Evolutionary conservation across 1,139 yeast genomes (phyloP), one percentile per base, ranked within the genome.

Genomic region (Saccharomyces hybrid): DNA sequence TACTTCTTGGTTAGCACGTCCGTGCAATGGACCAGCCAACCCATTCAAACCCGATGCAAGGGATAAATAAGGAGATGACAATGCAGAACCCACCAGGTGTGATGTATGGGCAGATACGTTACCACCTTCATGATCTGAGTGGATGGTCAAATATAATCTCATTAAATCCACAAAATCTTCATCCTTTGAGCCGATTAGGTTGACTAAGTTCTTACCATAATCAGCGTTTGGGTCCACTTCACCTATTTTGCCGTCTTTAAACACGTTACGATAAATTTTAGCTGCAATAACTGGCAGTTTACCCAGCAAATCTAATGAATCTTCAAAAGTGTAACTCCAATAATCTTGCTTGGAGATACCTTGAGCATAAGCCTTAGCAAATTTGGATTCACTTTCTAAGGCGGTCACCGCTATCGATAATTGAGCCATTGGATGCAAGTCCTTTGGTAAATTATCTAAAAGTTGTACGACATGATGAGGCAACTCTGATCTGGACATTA

Each of bases 171-270:
- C 73, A 56, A 75, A 74, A 49, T 75, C 77, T 13, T 59, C 59
- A 57, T 67, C 68, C 32, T 61, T 57, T 75, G 77, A 86, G 68
- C 98, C 97, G 70, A 90, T 79, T 75, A 88, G 75, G 69, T 78
- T 75, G 63, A 97, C 88, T 73, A 89, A 84, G 80, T 91, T 91
- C 70, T 88, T 88, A 75, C 95, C 87, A 79, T 91, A 91, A 76
- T 93, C 98, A 67, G 88, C 83, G 65, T 80, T 78, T 63, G 82
- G 75, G 75, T 88, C 88, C 66, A 88, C 77, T 55, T 80, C 73
- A 61, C 86, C 88, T 26, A 78, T 70, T 65, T 86, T 85, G 53
- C 75, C 76, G 51, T 69, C 66, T 58, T 71, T 71, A 77, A 81
- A 83, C 49, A 80, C 79, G 72, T 83, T 83, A 67, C 84, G 78